Conservation (phyloP, 2,329 filamentous ascomycete genomes). For the Monosporascus sp. region DNA sequence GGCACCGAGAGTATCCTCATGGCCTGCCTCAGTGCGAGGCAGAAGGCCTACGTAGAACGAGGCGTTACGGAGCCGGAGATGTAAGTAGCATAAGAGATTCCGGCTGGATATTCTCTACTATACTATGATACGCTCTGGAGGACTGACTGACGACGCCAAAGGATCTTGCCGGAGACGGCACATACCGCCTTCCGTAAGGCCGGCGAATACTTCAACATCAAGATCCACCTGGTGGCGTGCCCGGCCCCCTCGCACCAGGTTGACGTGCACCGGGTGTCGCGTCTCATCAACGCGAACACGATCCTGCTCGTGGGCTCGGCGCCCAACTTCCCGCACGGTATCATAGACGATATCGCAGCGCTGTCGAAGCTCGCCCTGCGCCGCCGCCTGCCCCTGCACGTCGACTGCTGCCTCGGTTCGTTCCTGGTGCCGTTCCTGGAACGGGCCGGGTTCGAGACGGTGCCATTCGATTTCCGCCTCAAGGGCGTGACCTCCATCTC, state of each 20-base stretch:
- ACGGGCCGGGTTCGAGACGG: slow-evolving; percentile 85
- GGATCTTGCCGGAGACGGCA: slow-evolving; percentile 89
- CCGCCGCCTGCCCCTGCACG: slow-evolving; percentile 81
- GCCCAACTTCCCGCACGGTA: slow-evolving; percentile 96
- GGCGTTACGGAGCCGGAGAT: slow-evolving; percentile 92
- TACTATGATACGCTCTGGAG: too few relatives aligned
- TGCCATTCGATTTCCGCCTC: slow-evolving; percentile 87
- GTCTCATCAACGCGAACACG: slow-evolving; percentile 91
- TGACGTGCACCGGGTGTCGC: slow-evolving; percentile 68
- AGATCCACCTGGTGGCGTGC: slow-evolving; percentile 81
- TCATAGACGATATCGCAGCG: slow-evolving; percentile 88
- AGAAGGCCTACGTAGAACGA: slow-evolving; percentile 81
- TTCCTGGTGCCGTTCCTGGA: slow-evolving; percentile 91
- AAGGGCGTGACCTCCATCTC: slow-evolving; percentile 93
- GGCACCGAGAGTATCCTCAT: slow-evolving; percentile 96
- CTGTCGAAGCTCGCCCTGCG: slow-evolving; percentile 78
- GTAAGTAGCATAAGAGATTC: slow-evolving; percentile 42
- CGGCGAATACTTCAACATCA: slow-evolving; percentile 93
- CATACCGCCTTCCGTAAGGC: slow-evolving; percentile 98
- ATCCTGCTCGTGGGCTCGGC: slow-evolving; percentile 89
- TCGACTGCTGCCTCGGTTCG: slow-evolving; percentile 95
- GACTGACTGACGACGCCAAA: slow-evolving; percentile 27
- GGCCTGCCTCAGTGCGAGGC: slow-evolving; percentile 84
- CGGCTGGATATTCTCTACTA: neutral
- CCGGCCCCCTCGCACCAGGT: slow-evolving; percentile 84